Base-by-base conservation (phyloP, 139 green algal species). In the Coccomyxa sp. region DNA sequence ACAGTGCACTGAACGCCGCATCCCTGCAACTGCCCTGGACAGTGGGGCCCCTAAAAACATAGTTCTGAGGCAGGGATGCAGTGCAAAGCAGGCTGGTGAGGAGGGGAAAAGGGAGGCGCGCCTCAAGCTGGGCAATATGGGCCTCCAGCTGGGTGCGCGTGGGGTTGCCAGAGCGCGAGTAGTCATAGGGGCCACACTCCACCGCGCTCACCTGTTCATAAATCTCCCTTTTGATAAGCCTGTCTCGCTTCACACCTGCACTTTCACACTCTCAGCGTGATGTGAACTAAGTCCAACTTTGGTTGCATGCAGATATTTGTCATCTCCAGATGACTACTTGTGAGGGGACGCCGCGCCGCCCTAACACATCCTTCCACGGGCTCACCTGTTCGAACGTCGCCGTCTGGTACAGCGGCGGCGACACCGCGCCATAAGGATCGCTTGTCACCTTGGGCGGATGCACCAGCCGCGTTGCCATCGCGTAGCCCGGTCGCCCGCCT, bases 121-220 rank as follows among this genome's bases (percentile, higher is more conserved):
- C 89, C 85, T 99, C 97, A 28, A 99, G 84, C 16, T 89, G 88
- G 4, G 96, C 96, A 83, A 98, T 91, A 82, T 97, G 91, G 13
- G 89, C 84, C 86, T 94, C 91, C 28, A 95, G 84, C 77, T 88
- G 88, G 3, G 86, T 89, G 67, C 97, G 83, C 0, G 97, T 99
- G 38, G 97, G 97, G 89, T 99, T 99, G 59, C 97, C 97, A 38
- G 88, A 95, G 82, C 97, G 93, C 0, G 94, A 97, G 94, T 99
- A 99, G 89, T 99, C 97, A 86, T 99, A 99, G 21, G 89, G 85
- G 0, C 95, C 95, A 67, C 88, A 91, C 30, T 94, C 91, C 14
- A 92, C 96, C 11, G 96, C 93, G 51, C 79, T 90, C 14, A 95
- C 94, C 63, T 51, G 38, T 51, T 51, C 38, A 51, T 51, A 51